These are phyloP conservation scores for Annulohypoxylon truncatum DNA, from an alignment of 2,329 filamentous ascomycete genomes.

Conservation along the genomic window DNA sequence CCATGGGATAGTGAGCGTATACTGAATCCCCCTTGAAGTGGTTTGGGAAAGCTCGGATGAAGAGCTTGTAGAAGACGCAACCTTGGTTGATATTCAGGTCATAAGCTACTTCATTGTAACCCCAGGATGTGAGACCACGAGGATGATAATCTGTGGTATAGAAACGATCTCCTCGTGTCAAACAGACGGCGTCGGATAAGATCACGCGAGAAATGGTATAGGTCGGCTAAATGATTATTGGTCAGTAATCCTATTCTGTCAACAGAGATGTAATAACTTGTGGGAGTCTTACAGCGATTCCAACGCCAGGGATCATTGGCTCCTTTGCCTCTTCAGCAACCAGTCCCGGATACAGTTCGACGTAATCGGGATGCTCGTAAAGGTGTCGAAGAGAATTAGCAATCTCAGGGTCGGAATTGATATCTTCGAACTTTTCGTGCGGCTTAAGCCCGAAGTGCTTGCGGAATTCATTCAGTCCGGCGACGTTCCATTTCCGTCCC, in stretches of 20 bases:
- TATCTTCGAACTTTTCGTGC: constrained; percentile 83
- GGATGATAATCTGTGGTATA: constrained; percentile 84
- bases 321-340: constrained; percentile 80
- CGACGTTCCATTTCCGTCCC: constrained; percentile 79
- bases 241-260: constrained; percentile 9
- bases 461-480: constrained; percentile 85
- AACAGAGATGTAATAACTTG: too few species aligned
- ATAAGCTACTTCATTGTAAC: constrained; percentile 78
- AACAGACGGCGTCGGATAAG: constrained; percentile 80
- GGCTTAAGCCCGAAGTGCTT: constrained; percentile 82
- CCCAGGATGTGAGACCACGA: constrained; percentile 84
- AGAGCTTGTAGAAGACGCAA: constrained; percentile 86
- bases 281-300: constrained; percentile 64
- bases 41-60: constrained; percentile 81
- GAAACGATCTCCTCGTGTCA: constrained; percentile 81
- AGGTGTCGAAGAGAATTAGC: constrained; percentile 73
- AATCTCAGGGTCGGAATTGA: constrained; percentile 80
- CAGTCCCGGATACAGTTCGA: constrained; percentile 84
- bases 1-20: constrained; percentile 83
- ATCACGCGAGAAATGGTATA: constrained; percentile 83
- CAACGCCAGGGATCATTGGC: constrained; percentile 78
- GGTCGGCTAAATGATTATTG: constrained; percentile 59
- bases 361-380: constrained; percentile 82
- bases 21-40: constrained; percentile 83
- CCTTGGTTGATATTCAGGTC: constrained; percentile 82